These are phyloP conservation scores for Phytophthora boehmeriae DNA, from an alignment of 352 stramenopile genomes.

Conservation along the genomic window DNA sequence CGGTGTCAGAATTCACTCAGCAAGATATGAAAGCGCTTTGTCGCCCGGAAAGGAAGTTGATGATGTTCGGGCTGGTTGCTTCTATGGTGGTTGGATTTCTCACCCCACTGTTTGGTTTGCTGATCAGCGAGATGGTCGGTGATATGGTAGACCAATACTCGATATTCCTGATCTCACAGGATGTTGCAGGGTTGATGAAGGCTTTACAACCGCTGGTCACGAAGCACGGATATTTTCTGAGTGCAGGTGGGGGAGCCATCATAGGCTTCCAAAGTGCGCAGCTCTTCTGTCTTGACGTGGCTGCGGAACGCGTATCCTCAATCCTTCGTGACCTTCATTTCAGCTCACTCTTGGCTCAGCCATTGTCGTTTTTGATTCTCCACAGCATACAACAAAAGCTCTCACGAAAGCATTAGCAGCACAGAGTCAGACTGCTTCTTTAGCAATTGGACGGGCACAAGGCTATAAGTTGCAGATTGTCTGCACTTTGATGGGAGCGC, in stretches of 20 bases:
- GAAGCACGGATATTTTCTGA: constrained; percentile 37
- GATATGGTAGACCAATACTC: constrained; percentile 43
- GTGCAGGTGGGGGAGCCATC: constrained; percentile 35
- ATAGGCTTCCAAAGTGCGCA: constrained; percentile 38
- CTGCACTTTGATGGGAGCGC: constrained; percentile 35
- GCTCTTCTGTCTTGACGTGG: constrained; percentile 51
- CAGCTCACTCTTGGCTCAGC: constrained; percentile 46
- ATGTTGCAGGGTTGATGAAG: constrained; percentile 14
- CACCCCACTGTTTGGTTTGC: constrained; percentile 33
- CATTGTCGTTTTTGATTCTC: constrained; percentile 76
- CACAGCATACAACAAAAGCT: constrained; percentile 49
- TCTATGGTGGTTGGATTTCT: constrained; percentile 41
- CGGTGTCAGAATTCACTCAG: constrained; percentile 33
- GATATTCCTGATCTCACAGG: constrained; percentile 24
- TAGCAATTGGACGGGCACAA: constrained; percentile 46
- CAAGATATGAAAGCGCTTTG: constrained; percentile 34
- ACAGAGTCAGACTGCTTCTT: constrained; percentile 51
- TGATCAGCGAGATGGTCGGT: constrained; percentile 42
- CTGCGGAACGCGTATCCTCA: constrained; percentile 58
- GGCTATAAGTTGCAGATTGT: constrained; percentile 52
- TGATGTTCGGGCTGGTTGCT: constrained; percentile 36
- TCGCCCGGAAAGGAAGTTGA: constrained; percentile 42
- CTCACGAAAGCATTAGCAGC: constrained; percentile 61
- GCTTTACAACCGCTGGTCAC: constrained; percentile 15
- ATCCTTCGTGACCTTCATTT: constrained; percentile 57